Percentiles rank a stretch among this genome's conserved stretches.
Conservation (phyloP, 495 filamentous ascomycete species). For the Penicillium silybi region DNA sequence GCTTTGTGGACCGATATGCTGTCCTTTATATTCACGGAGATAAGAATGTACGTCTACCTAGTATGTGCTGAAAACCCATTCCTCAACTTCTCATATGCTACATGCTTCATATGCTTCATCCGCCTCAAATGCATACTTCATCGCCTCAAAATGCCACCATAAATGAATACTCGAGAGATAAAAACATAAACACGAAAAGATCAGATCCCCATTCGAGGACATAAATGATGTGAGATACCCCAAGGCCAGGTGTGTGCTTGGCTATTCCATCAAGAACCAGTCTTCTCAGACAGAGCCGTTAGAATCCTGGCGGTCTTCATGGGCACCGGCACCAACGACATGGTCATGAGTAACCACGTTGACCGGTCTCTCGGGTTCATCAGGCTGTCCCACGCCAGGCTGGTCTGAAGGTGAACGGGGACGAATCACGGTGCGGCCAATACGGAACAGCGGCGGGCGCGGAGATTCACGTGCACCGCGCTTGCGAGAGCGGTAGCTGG, state of each 20-base stretch:
- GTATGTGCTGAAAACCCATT: background rate
- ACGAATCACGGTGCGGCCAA: slow-evolving; percentile 47
- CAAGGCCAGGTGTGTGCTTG: background rate
- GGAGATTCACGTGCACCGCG: slow-evolving; percentile 28
- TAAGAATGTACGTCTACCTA: background rate
- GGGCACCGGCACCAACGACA: background rate
- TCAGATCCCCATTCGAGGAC: background rate
- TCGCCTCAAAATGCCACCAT: background rate
- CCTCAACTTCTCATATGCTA: background rate
- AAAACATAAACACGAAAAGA: background rate
- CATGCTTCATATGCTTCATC: background rate
- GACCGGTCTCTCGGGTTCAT: slow-evolving; percentile 37
- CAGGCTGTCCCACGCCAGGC: slow-evolving; percentile 20
- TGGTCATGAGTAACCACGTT: slow-evolving; percentile 21
- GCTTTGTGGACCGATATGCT: background rate
- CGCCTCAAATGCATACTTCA: too few species aligned
- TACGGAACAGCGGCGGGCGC: slow-evolving; percentile 43
- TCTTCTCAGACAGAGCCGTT: background rate
- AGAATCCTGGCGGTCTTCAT: background rate
- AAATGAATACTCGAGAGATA: too few species aligned
- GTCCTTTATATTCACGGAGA: background rate
- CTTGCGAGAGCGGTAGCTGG: slow-evolving; percentile 25
- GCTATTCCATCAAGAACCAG: background rate
- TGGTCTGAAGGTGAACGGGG: slow-evolving; percentile 14
- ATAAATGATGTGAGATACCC: background rate